These are phyloP conservation scores for Eucalyptus brandiana DNA, from an alignment of 345 rosid species.

Conservation along the genomic window DNA sequence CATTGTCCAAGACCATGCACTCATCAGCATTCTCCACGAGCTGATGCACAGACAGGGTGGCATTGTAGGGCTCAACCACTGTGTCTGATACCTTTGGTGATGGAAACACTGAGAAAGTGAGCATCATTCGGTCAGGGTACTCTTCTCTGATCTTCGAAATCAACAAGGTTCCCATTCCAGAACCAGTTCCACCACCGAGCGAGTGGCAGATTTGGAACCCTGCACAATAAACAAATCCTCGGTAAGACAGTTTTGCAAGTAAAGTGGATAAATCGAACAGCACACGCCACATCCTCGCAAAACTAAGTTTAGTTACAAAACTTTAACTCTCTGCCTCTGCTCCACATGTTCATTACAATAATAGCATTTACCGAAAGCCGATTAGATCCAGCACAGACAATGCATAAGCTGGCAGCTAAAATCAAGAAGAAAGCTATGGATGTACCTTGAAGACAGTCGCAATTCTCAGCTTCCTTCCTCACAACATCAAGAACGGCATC, in stretches of 20 bases:
- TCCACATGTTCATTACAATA: background rate
- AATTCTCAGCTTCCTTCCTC: constrained; percentile 23
- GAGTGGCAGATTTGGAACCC: constrained; percentile 22
- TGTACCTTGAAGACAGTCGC: constrained; percentile 20
- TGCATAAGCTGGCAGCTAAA: background rate
- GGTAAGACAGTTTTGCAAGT: background rate
- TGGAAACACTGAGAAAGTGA: constrained; percentile 24
- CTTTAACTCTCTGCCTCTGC: background rate
- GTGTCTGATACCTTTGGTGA: constrained; percentile 20
- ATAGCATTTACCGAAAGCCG: background rate
- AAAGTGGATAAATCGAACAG: background rate
- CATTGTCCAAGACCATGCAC: constrained; percentile 23
- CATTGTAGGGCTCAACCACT: constrained; percentile 20
- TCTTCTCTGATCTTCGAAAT: constrained; percentile 19
- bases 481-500: constrained; percentile 22
- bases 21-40: constrained; percentile 25
- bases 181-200: constrained; percentile 19
- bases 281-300: background rate
- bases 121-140: constrained; percentile 21
- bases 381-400: background rate
- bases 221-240: background rate
- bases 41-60: constrained; percentile 21
- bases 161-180: constrained; percentile 20
- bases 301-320: background rate
- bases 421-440: background rate